A percentile compares a stretch with the other conserved stretches of the same genome.
These are phyloP conservation scores for Russula sp. DNA, from an alignment of 768 basidiomycete genomes.

Conservation along the genomic window DNA sequence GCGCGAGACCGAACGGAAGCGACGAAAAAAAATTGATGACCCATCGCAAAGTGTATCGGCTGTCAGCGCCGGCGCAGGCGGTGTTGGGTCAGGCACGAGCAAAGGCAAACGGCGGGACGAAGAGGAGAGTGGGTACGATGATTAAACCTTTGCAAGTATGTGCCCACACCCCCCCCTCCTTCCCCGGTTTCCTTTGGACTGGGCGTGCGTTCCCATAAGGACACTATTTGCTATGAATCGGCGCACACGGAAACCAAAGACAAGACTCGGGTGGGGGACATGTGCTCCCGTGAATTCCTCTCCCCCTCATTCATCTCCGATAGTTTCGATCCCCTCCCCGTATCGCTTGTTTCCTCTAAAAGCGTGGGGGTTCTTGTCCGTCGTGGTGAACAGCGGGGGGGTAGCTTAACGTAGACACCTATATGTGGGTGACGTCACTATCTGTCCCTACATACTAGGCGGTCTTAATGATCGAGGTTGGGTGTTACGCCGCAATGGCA, in stretches of 20 bases:
- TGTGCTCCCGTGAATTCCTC: neutral
- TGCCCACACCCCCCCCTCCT: neutral
- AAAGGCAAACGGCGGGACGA: constrained; percentile 9
- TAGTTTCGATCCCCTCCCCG: neutral
- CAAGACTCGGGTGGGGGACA: neutral
- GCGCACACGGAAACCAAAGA: neutral
- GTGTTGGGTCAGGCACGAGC: neutral
- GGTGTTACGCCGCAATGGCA: no score
- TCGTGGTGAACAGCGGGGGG: no score
- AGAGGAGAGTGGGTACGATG: constrained; percentile 8
- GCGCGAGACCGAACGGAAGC: constrained; percentile 50
- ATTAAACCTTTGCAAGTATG: neutral
- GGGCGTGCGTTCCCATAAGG: neutral
- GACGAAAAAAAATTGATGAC: constrained; percentile 35
- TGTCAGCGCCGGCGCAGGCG: neutral
- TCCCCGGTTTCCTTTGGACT: neutral
- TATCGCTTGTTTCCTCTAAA: no score
- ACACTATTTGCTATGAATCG: neutral
- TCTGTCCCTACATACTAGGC: no score
- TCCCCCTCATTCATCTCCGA: neutral
- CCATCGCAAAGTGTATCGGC: constrained; percentile 11
- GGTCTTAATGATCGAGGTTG: no score
- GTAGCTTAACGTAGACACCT: no score
- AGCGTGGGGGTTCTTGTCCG: no score
- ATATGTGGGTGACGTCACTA: no score